These are phyloP conservation scores for Trichoderma polysporum DNA, from an alignment of 2,329 filamentous ascomycete genomes.

Conservation along the genomic window DNA sequence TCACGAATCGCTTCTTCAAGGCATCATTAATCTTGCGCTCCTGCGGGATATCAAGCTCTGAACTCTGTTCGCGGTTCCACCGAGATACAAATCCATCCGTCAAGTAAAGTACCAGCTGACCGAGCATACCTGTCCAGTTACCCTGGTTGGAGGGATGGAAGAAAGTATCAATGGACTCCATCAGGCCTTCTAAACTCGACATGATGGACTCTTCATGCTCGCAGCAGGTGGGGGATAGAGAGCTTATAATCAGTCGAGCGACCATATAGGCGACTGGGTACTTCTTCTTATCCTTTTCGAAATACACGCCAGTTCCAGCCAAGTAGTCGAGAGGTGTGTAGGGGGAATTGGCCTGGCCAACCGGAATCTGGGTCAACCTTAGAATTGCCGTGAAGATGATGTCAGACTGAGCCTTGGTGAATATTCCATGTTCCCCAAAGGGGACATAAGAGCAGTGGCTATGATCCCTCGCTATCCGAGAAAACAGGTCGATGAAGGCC, in stretches of 20 bases:
- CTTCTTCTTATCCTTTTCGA: slow-evolving; percentile 92
- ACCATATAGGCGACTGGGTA: slow-evolving; percentile 91
- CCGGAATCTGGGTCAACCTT: slow-evolving; percentile 88
- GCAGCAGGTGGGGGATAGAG: slow-evolving; percentile 79
- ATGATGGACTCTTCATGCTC: slow-evolving; percentile 77
- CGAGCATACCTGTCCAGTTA: slow-evolving; percentile 82
- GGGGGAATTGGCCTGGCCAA: slow-evolving; percentile 90
- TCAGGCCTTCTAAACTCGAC: slow-evolving; percentile 81
- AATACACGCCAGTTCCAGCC: slow-evolving; percentile 77
- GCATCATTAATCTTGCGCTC: slow-evolving; percentile 76
- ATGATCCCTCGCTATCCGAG: slow-evolving; percentile 81
- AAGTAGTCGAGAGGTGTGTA: slow-evolving; percentile 84
- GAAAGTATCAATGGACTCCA: slow-evolving; percentile 96
- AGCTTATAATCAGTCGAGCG: slow-evolving; percentile 89
- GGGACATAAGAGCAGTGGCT: slow-evolving; percentile 71
- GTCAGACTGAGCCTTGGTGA: slow-evolving; percentile 86
- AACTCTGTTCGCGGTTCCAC: slow-evolving; percentile 93
- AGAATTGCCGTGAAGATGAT: slow-evolving; percentile 90
- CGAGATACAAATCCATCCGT: slow-evolving; percentile 96
- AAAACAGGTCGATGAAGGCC: slow-evolving; percentile 86
- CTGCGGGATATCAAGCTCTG: slow-evolving; percentile 81
- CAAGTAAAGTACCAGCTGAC: slow-evolving; percentile 88
- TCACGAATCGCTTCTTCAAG: slow-evolving; percentile 86
- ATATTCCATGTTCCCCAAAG: slow-evolving; percentile 86
- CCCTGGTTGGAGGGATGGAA: slow-evolving; percentile 98